Percentiles rank a stretch among this genome's conserved stretches.
Conservation (phyloP, 1,284 basidiomycete genomes). For the Malassezia yamatoensis region DNA sequence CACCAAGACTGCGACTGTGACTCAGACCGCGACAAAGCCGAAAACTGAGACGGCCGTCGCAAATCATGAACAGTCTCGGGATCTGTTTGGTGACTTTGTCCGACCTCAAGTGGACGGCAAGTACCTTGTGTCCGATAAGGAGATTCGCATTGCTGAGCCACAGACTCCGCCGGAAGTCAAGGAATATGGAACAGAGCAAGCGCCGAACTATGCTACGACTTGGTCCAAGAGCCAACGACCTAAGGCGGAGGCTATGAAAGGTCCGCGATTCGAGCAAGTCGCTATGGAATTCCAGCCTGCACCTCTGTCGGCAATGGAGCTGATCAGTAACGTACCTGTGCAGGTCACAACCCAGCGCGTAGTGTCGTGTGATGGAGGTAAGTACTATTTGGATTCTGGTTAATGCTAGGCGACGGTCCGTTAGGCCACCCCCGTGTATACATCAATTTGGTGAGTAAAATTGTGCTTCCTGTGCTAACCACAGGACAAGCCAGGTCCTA, state of each 20-base stretch:
- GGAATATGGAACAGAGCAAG: slow-evolving; percentile 18
- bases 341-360: slow-evolving; percentile 66
- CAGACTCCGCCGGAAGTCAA: slow-evolving; percentile 20
- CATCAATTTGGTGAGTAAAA: slow-evolving; percentile 61
- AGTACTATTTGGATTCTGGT: background rate
- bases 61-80: background rate
- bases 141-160: slow-evolving; percentile 19
- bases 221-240: slow-evolving; percentile 26
- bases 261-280: slow-evolving; percentile 84
- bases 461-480: background rate
- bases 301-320: slow-evolving; percentile 75
- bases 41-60: background rate
- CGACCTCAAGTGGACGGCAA: slow-evolving; percentile 7
- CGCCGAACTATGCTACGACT: slow-evolving; percentile 24
- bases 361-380: slow-evolving; percentile 72
- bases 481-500: slow-evolving; percentile 49
- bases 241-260: slow-evolving; percentile 55
- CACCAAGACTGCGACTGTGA: background rate
- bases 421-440: slow-evolving; percentile 91
- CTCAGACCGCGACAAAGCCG: background rate
- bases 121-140: background rate
- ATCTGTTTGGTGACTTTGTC: slow-evolving; percentile 7
- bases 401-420: slow-evolving; percentile 68
- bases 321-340: slow-evolving; percentile 75
- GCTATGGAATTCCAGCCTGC: slow-evolving; percentile 71